Percentiles rank a stretch among this genome's conserved stretches.
Conservation (phyloP, 1,284 basidiomycete species). For the Kalmanozyma brasiliensis region DNA sequence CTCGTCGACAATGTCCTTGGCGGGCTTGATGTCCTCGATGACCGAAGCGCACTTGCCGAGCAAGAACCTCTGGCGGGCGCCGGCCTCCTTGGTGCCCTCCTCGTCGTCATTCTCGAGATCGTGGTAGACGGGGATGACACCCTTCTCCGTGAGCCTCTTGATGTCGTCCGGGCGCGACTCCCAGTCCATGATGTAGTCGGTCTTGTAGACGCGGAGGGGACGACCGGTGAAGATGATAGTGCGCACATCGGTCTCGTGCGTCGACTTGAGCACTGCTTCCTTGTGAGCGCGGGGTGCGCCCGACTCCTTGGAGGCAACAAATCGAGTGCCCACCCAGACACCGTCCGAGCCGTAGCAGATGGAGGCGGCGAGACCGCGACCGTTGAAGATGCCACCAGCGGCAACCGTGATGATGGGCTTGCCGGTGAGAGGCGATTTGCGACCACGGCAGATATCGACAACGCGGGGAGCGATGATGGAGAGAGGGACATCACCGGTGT, state of each 20-base stretch:
- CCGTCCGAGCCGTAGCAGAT: slow-evolving; percentile 58
- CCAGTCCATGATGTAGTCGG: slow-evolving; percentile 59
- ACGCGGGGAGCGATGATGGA: slow-evolving; percentile 57
- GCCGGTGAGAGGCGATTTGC: slow-evolving; percentile 58
- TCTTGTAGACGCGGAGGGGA: slow-evolving; percentile 75
- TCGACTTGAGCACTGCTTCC: slow-evolving; percentile 61
- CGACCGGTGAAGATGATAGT: slow-evolving; percentile 73
- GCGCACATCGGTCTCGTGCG: slow-evolving; percentile 61
- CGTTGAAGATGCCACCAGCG: slow-evolving; percentile 60
- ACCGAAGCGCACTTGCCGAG: slow-evolving; percentile 72
- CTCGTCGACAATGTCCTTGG: slow-evolving; percentile 59
- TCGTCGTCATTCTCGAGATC: slow-evolving; percentile 63
- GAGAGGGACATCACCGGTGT: slow-evolving; percentile 62
- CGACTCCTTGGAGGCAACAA: slow-evolving; percentile 75
- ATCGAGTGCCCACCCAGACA: slow-evolving; percentile 77
- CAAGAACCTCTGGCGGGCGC: slow-evolving; percentile 51
- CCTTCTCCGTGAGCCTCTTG: slow-evolving; percentile 60
- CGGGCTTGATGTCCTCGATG: slow-evolving; percentile 60
- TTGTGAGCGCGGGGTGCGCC: slow-evolving; percentile 63
- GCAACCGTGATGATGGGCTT: slow-evolving; percentile 60
- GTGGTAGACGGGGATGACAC: slow-evolving; percentile 60
- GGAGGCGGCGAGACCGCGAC: slow-evolving; percentile 58
- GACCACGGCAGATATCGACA: slow-evolving; percentile 56
- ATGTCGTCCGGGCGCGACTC: slow-evolving; percentile 63
- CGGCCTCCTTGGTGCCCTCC: slow-evolving; percentile 54